Evolutionary conservation across 2,329 filamentous ascomycete genomes (phyloP), one percentile per base, ranked within the genome.

Genomic region (Xylaria sp.): DNA sequence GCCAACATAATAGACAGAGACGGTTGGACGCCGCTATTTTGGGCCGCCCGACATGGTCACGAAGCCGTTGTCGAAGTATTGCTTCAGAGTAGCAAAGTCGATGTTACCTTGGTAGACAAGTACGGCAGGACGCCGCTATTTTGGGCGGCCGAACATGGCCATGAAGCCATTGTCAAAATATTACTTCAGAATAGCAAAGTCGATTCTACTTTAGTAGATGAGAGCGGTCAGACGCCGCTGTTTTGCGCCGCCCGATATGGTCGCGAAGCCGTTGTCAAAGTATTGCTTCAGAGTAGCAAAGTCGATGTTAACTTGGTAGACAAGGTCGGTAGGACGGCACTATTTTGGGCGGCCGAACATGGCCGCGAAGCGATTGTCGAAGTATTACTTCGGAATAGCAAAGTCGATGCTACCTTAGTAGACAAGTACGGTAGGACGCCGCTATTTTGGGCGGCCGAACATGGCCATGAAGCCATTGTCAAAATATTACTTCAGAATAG

Each of bases 311-410:
- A 51, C 24, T 51, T 30, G 30, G 1, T 2, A 24, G 48, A 27
- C 27, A 24, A 1, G 12, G 12, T 14, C 2, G 48, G 21, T 8
- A 3, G 9, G 8, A 64, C 63, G 5, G 47, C 67, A 9, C 32
- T 71, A 14, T 50, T n/a, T n/a, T n/a, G n/a, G n/a, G n/a, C 21
- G 12, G 21, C n/a, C 19, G 51, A 42, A 51, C 30, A 51, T 8
- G 21, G 21, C 19, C 14, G 2, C 14, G 19, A 14, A 3, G 1
- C 7, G 30, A 14, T 17, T 12, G 48, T 51, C 1, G 30, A 30
- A 9, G 21, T 51, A 14, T 17, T 51, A 30, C 48, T 51, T 27
- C 3, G 17, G 3, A 27, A 4, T 27, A 27, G 24, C 4, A 51
- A 30, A 2, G 9, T 51, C 21, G 48, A 51, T 51, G 17, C 48